Percentiles rank a stretch among this genome's conserved stretches.
Conservation (phyloP, 108 stramenopile species). For the Cylindrotheca closterium region DNA sequence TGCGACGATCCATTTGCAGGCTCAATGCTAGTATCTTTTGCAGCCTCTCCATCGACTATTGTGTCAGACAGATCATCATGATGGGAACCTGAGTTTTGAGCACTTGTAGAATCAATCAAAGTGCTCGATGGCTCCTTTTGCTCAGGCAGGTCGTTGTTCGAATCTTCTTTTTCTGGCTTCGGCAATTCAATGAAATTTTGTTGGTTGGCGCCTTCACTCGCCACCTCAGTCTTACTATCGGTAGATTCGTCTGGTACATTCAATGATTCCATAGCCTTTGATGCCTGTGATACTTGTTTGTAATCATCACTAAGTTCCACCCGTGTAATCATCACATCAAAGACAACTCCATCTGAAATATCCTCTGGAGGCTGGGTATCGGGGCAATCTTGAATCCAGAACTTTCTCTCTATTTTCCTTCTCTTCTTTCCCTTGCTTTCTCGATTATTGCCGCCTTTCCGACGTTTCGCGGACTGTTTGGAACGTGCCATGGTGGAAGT, state of each 20-base stretch:
- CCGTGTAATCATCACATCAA: slow-evolving; percentile 29
- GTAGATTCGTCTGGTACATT: too few relatives aligned
- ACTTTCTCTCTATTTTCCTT: slow-evolving; percentile 15
- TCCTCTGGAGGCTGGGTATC: slow-evolving; percentile 8
- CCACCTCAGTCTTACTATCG: too few relatives aligned
- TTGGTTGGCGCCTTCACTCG: too few relatives aligned
- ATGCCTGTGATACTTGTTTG: slow-evolving; percentile 4
- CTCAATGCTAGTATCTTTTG: background rate
- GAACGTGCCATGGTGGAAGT: slow-evolving; percentile 21
- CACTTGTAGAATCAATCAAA: background rate
- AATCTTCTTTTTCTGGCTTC: too few relatives aligned
- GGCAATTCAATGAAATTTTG: too few relatives aligned
- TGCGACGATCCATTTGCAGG: background rate
- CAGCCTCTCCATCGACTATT: background rate
- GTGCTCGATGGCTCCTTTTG: background rate
- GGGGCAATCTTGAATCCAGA: slow-evolving; percentile 38
- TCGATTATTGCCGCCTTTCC: background rate
- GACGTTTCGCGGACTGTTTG: slow-evolving; percentile 13
- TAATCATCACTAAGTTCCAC: slow-evolving; percentile 34
- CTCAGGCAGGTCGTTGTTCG: too few relatives aligned
- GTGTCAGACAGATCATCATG: background rate
- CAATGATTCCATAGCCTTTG: background rate
- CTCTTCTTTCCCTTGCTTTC: slow-evolving; percentile 4
- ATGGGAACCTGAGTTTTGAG: background rate
- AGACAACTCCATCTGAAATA: background rate